Base-by-base conservation (phyloP, 2,329 filamentous ascomycete genomes). In the Blastomyces percursus region DNA sequence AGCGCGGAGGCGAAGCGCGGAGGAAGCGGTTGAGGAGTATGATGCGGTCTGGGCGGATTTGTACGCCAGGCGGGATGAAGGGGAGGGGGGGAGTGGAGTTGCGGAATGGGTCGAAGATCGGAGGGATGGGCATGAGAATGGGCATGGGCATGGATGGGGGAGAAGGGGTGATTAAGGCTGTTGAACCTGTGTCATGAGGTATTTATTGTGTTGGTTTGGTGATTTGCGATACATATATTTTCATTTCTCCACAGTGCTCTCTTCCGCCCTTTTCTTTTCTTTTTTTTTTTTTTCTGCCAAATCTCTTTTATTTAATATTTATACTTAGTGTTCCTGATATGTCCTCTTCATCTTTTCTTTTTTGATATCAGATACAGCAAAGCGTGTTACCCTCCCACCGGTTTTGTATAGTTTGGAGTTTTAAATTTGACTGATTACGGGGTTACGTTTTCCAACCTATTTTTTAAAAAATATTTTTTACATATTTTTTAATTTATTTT, bases 1-100 rank as follows among this genome's bases (percentile, higher is more conserved):
- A 80, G 71, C 68, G 80, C 67, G 71, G 77, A 68, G 71, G 78
- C 67, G 69, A 77, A 72, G 76, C 78, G 50, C 75, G 75, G 65
- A 79, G 82, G 46, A 79, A 80, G 68, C 73, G 82, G 44, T 73
- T 84, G 60, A 75, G 75, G 61, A 76, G 72, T 24, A 69, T 77
- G 67, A 78, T 77, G 73, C 74, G 72, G 61, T 73, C 72, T 1
- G 76, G 76, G 14, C 71, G 74, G 40, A 78, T 78, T 61, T 77
- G 74, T 62, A 78, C 76, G 3, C 74, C 75, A 1, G 71, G 72
- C 0, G 70, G 69, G 0, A 67, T 75, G 66, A 65, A 72, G n/a
- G 54, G 60, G 7, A 55, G 44, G 21, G 51, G 58, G 7, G 50
- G 58, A 2, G 55, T 60, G 50, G 61, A 60, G 54, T 30, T 61